phyloP scores from a whole-genome alignment of 2,329 filamentous ascomycete species.

The Teratosphaeria destructans region DNA sequence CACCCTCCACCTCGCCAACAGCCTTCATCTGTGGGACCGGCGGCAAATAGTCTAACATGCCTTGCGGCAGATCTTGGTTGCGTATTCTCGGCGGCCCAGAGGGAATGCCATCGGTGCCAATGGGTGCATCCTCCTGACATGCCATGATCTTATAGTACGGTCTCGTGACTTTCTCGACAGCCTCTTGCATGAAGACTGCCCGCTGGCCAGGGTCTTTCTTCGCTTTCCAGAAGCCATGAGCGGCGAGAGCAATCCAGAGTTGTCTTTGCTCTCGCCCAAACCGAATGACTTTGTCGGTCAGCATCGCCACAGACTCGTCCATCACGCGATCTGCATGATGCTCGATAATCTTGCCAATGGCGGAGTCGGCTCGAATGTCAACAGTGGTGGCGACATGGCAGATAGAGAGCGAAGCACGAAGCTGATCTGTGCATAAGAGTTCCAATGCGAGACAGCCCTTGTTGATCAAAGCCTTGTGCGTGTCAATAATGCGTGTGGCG shows the following conservation, averaged over 20 bases:
- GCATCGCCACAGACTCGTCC: conserved; percentile 17
- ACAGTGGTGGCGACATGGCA: conserved; percentile 15
- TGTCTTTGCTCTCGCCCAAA: conserved; percentile 22
- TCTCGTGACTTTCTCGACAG: conserved; percentile 19
- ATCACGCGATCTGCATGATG: conserved; percentile 13
- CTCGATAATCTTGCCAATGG: conserved; percentile 13
- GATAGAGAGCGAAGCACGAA: conserved; percentile 20
- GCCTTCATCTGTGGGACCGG: not conserved
- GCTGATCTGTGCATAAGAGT: conserved; percentile 19
- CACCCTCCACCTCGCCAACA: not conserved
- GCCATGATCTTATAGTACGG: conserved; percentile 24
- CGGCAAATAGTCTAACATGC: conserved; percentile 8
- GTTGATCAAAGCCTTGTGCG: conserved; percentile 14
- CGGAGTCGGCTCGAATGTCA: conserved; percentile 14
- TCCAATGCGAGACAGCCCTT: conserved; percentile 17
- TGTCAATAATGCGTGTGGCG: conserved; percentile 17
- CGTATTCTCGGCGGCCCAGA: not conserved
- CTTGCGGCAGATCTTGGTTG: conserved; percentile 2
- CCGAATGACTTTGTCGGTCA: conserved; percentile 19
- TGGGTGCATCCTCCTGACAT: conserved; percentile 16
- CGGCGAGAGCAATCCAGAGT: conserved; percentile 22
- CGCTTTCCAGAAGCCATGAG: conserved; percentile 17
- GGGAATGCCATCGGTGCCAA: not conserved
- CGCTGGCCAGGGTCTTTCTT: conserved; percentile 15
- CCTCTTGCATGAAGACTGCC: conserved; percentile 21